Conservation (phyloP, 2,329 filamentous ascomycete species). For the Nigrospora sphaerica region DNA sequence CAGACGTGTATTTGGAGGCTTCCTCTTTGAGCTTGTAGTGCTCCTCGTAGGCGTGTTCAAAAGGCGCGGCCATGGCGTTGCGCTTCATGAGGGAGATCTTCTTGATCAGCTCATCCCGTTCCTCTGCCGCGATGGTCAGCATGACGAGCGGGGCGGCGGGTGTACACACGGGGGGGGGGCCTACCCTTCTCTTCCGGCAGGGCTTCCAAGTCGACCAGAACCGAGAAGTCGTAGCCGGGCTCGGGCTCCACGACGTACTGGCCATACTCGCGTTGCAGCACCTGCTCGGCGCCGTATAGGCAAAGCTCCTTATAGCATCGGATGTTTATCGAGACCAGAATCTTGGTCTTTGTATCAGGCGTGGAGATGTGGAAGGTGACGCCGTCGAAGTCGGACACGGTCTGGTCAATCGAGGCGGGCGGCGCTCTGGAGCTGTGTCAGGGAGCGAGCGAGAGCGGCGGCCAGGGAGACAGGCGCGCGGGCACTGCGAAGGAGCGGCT, state of each 20-base stretch:
- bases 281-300: constrained; percentile 83
- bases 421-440: constrained; percentile 53
- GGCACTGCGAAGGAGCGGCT: constrained; percentile 10
- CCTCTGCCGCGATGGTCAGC: constrained; percentile 45
- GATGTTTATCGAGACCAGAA: constrained; percentile 89
- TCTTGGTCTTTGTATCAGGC: constrained; percentile 86
- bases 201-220: constrained; percentile 81
- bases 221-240: constrained; percentile 91
- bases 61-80: constrained; percentile 97
- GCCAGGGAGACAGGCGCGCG: neutral
- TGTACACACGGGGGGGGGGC: constrained; percentile 2
- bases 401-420: constrained; percentile 89
- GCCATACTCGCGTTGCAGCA: constrained; percentile 92
- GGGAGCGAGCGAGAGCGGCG: constrained; percentile 27
- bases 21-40: constrained; percentile 81
- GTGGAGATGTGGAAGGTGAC: constrained; percentile 98
- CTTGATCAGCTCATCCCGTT: constrained; percentile 76
- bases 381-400: constrained; percentile 97
- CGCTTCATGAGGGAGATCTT: constrained; percentile 90
- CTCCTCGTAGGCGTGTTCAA: constrained; percentile 93
- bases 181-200: constrained; percentile 73
- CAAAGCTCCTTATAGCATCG: constrained; percentile 92
- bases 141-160: too few species aligned
- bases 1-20: constrained; percentile 85
- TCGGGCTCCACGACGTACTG: constrained; percentile 83